Conservation (phyloP, 1,139 yeast genomes). For the Pichia sp. region DNA sequence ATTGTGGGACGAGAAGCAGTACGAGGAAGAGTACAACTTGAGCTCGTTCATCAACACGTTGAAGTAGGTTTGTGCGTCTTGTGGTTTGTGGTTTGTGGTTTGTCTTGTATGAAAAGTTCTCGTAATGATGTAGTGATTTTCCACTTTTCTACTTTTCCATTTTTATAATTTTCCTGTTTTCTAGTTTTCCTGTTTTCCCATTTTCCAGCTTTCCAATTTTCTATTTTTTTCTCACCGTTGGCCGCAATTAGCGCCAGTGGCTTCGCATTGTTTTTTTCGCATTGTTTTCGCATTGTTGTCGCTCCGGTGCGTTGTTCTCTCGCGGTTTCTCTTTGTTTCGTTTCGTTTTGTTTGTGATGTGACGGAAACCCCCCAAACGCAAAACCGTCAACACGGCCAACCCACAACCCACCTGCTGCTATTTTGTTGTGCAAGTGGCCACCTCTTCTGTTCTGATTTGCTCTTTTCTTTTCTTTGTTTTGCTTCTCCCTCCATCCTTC, state of each 20-base stretch:
- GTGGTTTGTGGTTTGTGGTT: too few relatives aligned
- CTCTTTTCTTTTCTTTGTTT: neutral
- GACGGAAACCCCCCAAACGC: too few relatives aligned
- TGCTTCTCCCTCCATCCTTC: neutral
- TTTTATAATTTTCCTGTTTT: too few relatives aligned
- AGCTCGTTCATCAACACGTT: slow-evolving; percentile 86
- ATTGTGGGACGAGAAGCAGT: slow-evolving; percentile 93
- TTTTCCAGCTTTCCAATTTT: neutral
- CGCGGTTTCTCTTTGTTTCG: neutral
- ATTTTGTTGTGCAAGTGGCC: too few relatives aligned
- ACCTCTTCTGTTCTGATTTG: too few relatives aligned
- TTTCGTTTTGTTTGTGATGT: neutral
- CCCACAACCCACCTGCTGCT: too few relatives aligned
- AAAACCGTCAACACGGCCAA: too few relatives aligned
- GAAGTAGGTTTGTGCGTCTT: too few relatives aligned
- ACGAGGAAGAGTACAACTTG: slow-evolving; percentile 92
- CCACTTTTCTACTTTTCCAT: too few relatives aligned
- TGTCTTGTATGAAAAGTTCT: too few relatives aligned
- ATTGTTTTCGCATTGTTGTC: neutral
- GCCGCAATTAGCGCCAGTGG: too few relatives aligned
- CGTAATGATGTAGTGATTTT: too few relatives aligned
- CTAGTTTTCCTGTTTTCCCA: neutral
- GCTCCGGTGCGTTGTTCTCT: neutral
- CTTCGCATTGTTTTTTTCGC: neutral
- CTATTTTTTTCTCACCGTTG: neutral